These are phyloP conservation scores for Nigrograna mackinnonii DNA, from an alignment of 2,329 filamentous ascomycete species.

Conservation along the genomic window DNA sequence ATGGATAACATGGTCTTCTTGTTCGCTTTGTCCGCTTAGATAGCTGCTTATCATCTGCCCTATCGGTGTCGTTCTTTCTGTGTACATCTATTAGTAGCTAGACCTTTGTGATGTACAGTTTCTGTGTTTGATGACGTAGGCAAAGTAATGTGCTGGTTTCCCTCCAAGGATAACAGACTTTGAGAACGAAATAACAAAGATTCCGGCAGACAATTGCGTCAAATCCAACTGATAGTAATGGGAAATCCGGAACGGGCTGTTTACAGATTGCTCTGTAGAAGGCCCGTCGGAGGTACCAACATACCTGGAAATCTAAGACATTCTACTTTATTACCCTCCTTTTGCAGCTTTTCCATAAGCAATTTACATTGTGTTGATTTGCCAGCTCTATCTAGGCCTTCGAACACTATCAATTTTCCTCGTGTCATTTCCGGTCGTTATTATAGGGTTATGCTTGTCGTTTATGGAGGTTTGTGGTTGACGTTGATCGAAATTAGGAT, in stretches of 20 bases:
- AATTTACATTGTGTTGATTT: constrained; percentile 88
- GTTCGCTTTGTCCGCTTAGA: constrained; percentile 69
- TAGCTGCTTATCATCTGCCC: constrained; percentile 87
- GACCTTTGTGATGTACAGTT: not conserved
- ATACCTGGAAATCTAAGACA: constrained; percentile 70
- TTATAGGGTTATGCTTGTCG: no score
- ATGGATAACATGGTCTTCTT: constrained; percentile 89
- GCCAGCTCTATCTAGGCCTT: constrained; percentile 86
- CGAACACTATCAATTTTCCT: constrained; percentile 80
- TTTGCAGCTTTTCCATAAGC: constrained; percentile 60
- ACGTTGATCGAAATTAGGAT: no score
- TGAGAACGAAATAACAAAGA: not conserved
- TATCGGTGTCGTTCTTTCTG: constrained; percentile 82
- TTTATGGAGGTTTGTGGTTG: no score
- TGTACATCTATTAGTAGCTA: not conserved
- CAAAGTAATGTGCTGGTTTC: not conserved
- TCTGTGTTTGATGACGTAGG: not conserved
- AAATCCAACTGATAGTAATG: not conserved
- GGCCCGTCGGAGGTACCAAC: constrained; percentile 2
- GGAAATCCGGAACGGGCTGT: no score
- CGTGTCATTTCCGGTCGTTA: no score
- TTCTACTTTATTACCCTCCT: constrained; percentile 56
- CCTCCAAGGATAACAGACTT: not conserved
- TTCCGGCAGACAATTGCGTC: not conserved
- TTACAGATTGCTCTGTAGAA: not conserved